Conservation (phyloP, 192 early-diverging fungal species). For the Coemansia sp. region DNA sequence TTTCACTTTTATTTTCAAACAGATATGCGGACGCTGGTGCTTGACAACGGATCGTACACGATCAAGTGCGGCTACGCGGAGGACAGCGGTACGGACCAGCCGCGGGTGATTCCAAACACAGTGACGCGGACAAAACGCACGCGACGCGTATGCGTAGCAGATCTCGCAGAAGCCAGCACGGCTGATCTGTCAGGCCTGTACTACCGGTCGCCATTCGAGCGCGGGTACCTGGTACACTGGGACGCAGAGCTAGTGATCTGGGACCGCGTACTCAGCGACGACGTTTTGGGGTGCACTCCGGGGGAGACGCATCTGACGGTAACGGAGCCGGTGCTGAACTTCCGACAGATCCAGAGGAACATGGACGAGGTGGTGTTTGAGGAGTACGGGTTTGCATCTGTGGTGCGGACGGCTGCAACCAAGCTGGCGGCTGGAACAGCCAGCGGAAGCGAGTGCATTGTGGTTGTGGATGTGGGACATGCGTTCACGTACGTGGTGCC, state of each 20-base stretch:
- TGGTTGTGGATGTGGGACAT: slow-evolving; percentile 80
- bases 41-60: slow-evolving; percentile 71
- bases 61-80: slow-evolving; percentile 63
- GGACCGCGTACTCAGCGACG: slow-evolving; percentile 71
- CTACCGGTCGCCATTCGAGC: slow-evolving; percentile 77
- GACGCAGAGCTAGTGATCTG: slow-evolving; percentile 73
- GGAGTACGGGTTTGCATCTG: slow-evolving; percentile 68
- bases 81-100: background rate
- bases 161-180: slow-evolving; percentile 55
- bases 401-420: slow-evolving; percentile 29
- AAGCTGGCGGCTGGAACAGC: slow-evolving; percentile 10
- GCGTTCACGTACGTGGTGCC: slow-evolving; percentile 81
- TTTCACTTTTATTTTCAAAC: too few species aligned
- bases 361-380: slow-evolving; percentile 87
- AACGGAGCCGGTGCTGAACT: slow-evolving; percentile 80
- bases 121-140: slow-evolving; percentile 55
- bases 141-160: slow-evolving; percentile 67
- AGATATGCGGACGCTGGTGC: slow-evolving; percentile 52
- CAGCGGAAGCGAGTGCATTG: slow-evolving; percentile 54
- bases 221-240: slow-evolving; percentile 78
- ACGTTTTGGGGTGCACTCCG: slow-evolving; percentile 65
- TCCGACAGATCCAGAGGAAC: slow-evolving; percentile 64
- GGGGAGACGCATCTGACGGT: slow-evolving; percentile 60
- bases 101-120: slow-evolving; percentile 26
- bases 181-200: slow-evolving; percentile 72